Evolutionary conservation across 257 asterid species (phyloP).

Genomic region (Solanum phureja): DNA sequence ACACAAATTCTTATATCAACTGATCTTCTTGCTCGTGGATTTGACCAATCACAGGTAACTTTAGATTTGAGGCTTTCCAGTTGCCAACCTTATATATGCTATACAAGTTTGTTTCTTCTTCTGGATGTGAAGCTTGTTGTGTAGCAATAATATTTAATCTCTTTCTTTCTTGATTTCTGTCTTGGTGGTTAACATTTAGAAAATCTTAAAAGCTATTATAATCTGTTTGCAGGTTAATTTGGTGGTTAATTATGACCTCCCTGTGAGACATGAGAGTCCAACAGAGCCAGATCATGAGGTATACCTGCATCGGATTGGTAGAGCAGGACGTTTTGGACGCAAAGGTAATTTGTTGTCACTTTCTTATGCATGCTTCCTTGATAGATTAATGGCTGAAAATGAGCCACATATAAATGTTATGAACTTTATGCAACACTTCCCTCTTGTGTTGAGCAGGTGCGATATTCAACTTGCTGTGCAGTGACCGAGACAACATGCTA

Average conservation of each 20-base stretch:
- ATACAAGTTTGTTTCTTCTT: not conserved
- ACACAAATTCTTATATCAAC: conserved; percentile 91
- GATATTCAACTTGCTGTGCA: conserved; percentile 34
- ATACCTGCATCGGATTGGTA: conserved; percentile 89
- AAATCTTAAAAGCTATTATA: not conserved
- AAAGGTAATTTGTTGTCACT: conserved; percentile 40
- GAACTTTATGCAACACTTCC: not conserved
- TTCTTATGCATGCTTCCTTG: not conserved
- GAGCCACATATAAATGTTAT: not conserved
- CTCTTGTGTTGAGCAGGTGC: conserved; percentile 31
- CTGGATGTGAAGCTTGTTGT: not conserved
- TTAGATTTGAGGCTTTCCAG: not conserved
- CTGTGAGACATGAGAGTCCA: conserved; percentile 28
- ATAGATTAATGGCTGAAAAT: not conserved
- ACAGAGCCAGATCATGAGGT: conserved; percentile 81
- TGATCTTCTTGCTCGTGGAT: conserved; percentile 90
- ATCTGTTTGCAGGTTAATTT: conserved; percentile 59
- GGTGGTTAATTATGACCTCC: conserved; percentile 88
- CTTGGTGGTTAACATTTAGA: not conserved
- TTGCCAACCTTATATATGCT: not conserved
- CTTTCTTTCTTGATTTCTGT: not conserved
- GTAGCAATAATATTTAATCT: not conserved
- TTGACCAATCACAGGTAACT: conserved; percentile 80
- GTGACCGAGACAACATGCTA: conserved; percentile 18
- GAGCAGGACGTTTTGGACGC: conserved; percentile 99